A percentile compares a stretch with the other conserved stretches of the same genome.
Conservation (phyloP, 2,329 filamentous ascomycete species). For the Xylaria sp. region DNA sequence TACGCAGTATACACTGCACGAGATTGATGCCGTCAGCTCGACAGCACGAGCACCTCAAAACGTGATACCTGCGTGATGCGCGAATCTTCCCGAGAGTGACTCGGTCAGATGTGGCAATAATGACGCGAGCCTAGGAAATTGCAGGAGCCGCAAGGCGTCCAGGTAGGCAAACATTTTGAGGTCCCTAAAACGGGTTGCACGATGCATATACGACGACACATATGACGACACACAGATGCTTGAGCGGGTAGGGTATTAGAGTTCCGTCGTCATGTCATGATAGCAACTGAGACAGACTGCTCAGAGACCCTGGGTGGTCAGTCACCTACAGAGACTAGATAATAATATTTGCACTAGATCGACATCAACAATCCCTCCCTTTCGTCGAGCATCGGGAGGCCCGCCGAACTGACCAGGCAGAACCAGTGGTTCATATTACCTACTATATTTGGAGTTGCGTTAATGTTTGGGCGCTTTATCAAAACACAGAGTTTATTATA, state of each 20-base stretch:
- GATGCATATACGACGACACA: slow-evolving; percentile 11
- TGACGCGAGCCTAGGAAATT: slow-evolving; percentile 14
- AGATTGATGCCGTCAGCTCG: slow-evolving; percentile 19
- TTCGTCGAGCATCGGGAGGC: background rate
- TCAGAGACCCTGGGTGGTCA: too few species aligned
- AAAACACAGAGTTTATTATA: background rate
- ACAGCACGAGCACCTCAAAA: background rate
- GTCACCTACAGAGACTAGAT: too few species aligned
- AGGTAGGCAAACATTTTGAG: slow-evolving; percentile 22
- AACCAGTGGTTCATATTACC: too few species aligned
- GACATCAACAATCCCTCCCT: background rate
- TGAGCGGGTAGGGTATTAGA: background rate
- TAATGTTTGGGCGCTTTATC: background rate
- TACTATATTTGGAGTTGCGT: too few species aligned
- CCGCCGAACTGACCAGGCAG: background rate
- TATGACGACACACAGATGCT: background rate
- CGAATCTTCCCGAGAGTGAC: background rate
- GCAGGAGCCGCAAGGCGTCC: slow-evolving; percentile 23
- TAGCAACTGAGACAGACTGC: background rate
- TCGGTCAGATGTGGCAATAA: slow-evolving; percentile 28
- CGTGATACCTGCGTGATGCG: background rate
- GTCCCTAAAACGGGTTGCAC: slow-evolving; percentile 12
- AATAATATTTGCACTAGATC: background rate
- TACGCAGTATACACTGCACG: background rate
- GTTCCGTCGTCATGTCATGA: background rate